phyloP scores from a whole-genome alignment of 225 moss, liverwort and hornwort species.

The Bryoerythrophyllum caledonicum region DNA sequence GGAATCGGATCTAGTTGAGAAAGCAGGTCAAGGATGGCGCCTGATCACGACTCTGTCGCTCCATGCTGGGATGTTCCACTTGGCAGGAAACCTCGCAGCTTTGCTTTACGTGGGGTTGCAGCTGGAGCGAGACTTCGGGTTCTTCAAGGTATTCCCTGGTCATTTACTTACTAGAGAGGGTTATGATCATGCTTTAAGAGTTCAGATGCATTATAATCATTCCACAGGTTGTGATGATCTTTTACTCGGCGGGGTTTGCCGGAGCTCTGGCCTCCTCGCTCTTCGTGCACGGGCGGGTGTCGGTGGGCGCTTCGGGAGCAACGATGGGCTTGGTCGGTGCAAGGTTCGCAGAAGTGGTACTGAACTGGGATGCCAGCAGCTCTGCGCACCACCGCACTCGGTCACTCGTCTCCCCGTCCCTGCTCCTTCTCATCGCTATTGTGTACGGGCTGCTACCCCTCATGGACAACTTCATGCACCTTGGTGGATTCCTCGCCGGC shows the following conservation, averaged over 20 bases:
- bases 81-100: slow-evolving; percentile 63
- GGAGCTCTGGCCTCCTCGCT: slow-evolving; percentile 74
- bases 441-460: slow-evolving; percentile 76
- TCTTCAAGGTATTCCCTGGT: slow-evolving; percentile 43
- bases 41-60: slow-evolving; percentile 68
- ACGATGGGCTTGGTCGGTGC: slow-evolving; percentile 82
- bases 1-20: slow-evolving; percentile 63
- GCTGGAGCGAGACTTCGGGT: slow-evolving; percentile 75
- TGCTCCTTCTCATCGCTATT: slow-evolving; percentile 47
- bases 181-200: slow-evolving; percentile 28
- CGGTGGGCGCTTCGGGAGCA: slow-evolving; percentile 87
- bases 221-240: slow-evolving; percentile 62
- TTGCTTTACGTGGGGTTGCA: slow-evolving; percentile 62
- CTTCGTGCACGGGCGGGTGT: slow-evolving; percentile 65
- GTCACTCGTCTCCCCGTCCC: slow-evolving; percentile 44
- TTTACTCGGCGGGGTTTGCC: slow-evolving; percentile 68
- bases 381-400: slow-evolving; percentile 44
- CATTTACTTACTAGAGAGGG: slow-evolving; percentile 4
- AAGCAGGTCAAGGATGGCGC: slow-evolving; percentile 71
- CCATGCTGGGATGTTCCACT: slow-evolving; percentile 83
- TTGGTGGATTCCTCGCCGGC: slow-evolving; percentile 66
- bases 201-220: slow-evolving; percentile 39
- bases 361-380: slow-evolving; percentile 71
- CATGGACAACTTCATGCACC: slow-evolving; percentile 84
- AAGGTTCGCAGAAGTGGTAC: slow-evolving; percentile 61